Base-by-base conservation (phyloP, 116 monocot species). In the Phalaenopsis hybrid region DNA sequence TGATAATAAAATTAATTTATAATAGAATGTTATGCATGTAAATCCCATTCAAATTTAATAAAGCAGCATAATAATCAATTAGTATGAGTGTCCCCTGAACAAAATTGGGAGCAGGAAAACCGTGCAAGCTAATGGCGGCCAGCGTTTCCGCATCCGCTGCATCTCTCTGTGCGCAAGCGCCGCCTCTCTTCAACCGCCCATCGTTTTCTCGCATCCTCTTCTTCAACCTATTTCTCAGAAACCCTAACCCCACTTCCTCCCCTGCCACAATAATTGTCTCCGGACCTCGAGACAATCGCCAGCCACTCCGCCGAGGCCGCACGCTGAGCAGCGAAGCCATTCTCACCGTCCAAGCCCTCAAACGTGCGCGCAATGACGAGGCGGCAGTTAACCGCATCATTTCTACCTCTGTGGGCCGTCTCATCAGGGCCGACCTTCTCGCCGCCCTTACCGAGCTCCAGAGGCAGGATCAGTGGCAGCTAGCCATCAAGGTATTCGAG, bases 311-410 rank as follows among this genome's bases (percentile, higher is more conserved):
- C 82, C 92, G 94, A 44, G 97, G 97, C 44, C 91, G 97, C 11
- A 89, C 89, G 43, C 92, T 97, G 10, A 92, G 91, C 88, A 85
- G 93, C 21, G 97, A 97, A 81, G 92, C 97, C 9, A 97, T 97
- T 80, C 85, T 91, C 44, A 91, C 97, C 77, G 81, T 97, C 81
- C 97, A 97, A 46, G 84, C 97, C 74, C 91, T 97, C 67, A 97
- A 97, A 82, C 94, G 94, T 79, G 82, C 86, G 78, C 57, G 85
- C 80, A 23, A 37, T 18, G 77, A 82, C 52, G 57, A 57, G n/a
- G 21, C 61, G 82, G 79, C 51, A 65, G 75, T 85, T n/a, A 77
- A 80, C 15, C 44, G 31, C 79, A 78, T 89, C 81, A 28, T 87
- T 75, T 76, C 83, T 67, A 21, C 11, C 33, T 57, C 85, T 37